Evolutionary conservation across 2,329 filamentous ascomycete genomes (phyloP).

Genomic region (Fusarium sp.): DNA sequence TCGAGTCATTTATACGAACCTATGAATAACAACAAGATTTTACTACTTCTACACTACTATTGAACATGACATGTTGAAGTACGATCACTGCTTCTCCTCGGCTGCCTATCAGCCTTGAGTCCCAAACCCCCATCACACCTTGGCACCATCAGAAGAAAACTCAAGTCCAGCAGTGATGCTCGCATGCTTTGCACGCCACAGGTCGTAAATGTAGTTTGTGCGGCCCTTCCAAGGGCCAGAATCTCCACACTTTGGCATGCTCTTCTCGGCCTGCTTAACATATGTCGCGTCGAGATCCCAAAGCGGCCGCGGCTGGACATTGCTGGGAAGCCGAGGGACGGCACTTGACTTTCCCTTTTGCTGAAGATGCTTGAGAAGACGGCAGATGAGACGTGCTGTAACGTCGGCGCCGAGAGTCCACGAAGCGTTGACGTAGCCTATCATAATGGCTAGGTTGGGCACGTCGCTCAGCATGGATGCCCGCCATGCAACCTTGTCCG

Average conservation of each 20-base stretch:
- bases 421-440: conserved; percentile 69
- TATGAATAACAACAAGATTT: neutral
- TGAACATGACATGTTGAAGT: neutral
- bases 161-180: neutral
- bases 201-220: neutral
- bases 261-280: neutral
- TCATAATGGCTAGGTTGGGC: conserved; percentile 68
- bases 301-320: neutral
- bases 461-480: conserved; percentile 70
- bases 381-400: conserved; percentile 58
- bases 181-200: neutral
- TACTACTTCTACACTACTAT: neutral
- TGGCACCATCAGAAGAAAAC: neutral
- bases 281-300: neutral
- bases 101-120: neutral
- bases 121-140: neutral
- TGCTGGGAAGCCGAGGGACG: neutral
- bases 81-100: neutral
- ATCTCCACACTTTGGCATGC: neutral
- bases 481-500: conserved; percentile 66
- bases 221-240: neutral
- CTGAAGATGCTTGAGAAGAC: conserved; percentile 55
- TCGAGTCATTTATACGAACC: neutral
- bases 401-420: conserved; percentile 73
- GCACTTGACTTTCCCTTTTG: conserved; percentile 51